These are phyloP conservation scores for Trichoderma koningiopsis DNA, from an alignment of 2,329 filamentous ascomycete species.

Conservation along the genomic window DNA sequence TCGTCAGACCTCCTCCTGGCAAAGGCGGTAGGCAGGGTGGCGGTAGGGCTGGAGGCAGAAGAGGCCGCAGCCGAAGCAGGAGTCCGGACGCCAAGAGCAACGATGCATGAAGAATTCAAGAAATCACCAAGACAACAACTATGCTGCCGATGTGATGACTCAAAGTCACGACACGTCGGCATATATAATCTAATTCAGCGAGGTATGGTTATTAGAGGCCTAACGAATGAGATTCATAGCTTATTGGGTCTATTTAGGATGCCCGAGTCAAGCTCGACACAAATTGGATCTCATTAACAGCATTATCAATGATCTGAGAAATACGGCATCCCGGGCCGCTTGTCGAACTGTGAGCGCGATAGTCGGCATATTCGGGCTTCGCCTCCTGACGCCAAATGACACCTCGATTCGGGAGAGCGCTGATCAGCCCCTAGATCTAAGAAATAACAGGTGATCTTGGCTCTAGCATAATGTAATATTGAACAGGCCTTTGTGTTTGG, in stretches of 20 bases:
- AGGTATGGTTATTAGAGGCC: conserved; percentile 18
- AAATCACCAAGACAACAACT: neutral
- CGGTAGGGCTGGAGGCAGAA: conserved; percentile 44
- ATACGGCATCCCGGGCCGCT: neutral
- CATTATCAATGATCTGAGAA: neutral
- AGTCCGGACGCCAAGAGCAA: conserved; percentile 49
- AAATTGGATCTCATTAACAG: conserved; percentile 3
- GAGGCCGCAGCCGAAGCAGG: conserved; percentile 52
- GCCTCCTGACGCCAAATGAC: neutral
- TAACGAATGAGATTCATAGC: neutral
- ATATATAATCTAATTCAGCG: conserved; percentile 15
- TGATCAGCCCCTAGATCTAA: neutral
- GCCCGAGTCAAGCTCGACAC: neutral
- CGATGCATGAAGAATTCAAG: conserved; percentile 31
- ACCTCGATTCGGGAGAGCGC: neutral
- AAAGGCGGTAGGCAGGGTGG: conserved; percentile 43
- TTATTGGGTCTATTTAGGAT: conserved; percentile 23
- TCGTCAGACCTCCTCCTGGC: conserved; percentile 73
- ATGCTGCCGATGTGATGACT: conserved; percentile 25
- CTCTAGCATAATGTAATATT: neutral
- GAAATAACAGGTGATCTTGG: neutral
- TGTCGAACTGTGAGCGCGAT: neutral
- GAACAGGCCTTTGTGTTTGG: too few relatives aligned
- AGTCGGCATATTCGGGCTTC: neutral
- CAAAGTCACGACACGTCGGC: conserved; percentile 20